phyloP scores from a whole-genome alignment of 768 basidiomycete genomes.

The Lentinula aciculospora region DNA sequence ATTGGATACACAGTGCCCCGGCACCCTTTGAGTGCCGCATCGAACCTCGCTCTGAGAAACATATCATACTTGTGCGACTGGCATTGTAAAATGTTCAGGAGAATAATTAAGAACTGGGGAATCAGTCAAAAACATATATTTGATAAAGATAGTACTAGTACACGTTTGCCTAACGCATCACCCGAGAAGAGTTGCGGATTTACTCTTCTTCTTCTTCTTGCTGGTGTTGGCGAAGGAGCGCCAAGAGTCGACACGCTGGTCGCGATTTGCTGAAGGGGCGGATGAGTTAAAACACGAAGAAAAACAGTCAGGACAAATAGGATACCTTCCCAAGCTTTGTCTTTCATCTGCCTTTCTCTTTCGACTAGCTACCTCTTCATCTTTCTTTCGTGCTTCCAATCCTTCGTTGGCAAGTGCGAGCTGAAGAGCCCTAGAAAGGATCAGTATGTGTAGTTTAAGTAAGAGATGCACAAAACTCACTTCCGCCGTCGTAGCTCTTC shows the following conservation, averaged over 20 bases:
- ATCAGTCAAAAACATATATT: too few relatives aligned
- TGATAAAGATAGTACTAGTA: too few relatives aligned
- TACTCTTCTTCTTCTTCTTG: constrained; percentile 81
- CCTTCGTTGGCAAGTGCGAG: constrained; percentile 91
- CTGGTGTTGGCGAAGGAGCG: constrained; percentile 55
- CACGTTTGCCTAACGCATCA: too few relatives aligned
- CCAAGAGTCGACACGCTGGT: constrained; percentile 84
- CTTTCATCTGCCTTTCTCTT: constrained; percentile 90
- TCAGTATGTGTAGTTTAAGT: background rate
- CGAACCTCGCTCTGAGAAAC: too few relatives aligned
- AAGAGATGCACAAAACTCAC: constrained; percentile 35
- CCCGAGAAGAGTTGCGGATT: constrained; percentile 62
- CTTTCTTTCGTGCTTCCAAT: constrained; percentile 88
- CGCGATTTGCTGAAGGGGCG: constrained; percentile 53
- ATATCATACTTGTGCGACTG: too few relatives aligned
- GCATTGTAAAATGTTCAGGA: too few relatives aligned
- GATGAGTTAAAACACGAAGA: background rate
- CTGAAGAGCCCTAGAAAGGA: constrained; percentile 62
- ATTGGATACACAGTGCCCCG: too few relatives aligned
- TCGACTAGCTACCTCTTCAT: constrained; percentile 69
- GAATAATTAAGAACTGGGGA: too few relatives aligned
- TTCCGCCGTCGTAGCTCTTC: constrained; percentile 84
- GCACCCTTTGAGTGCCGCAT: too few relatives aligned
- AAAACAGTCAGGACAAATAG: background rate
- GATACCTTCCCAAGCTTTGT: constrained; percentile 84